A percentile compares a stretch with the other conserved stretches of the same genome.
phyloP scores from a whole-genome alignment of 768 basidiomycete genomes.

The Filobasidium wieringae region DNA sequence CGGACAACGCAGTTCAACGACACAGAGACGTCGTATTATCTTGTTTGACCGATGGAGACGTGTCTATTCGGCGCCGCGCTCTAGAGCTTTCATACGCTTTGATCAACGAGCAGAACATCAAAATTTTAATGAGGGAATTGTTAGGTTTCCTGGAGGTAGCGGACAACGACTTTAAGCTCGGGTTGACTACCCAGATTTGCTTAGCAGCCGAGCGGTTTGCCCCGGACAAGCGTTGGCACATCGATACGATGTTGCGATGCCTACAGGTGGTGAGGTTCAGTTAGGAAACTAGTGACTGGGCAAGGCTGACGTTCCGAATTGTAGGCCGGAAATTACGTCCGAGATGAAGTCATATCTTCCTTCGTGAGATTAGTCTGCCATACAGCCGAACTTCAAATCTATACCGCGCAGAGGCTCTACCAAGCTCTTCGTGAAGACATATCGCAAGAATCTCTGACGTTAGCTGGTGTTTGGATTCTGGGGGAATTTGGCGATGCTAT shows the following conservation, averaged over 20 bases:
- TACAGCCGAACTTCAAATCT: constrained; percentile 90
- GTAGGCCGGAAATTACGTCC: constrained; percentile 93
- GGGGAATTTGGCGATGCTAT: constrained; percentile 92
- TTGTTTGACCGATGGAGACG: constrained; percentile 96
- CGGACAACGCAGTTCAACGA: constrained; percentile 94
- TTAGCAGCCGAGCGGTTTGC: constrained; percentile 92
- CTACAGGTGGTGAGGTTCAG: constrained; percentile 60
- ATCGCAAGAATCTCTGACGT: constrained; percentile 88
- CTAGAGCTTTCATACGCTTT: constrained; percentile 94
- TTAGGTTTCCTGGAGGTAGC: constrained; percentile 95
- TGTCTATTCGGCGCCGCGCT: constrained; percentile 91
- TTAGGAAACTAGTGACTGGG: neutral
- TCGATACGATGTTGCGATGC: constrained; percentile 87
- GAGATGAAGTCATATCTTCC: constrained; percentile 86
- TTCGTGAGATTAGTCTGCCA: constrained; percentile 94
- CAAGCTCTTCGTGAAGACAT: constrained; percentile 76
- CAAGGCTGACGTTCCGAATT: neutral
- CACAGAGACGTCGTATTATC: constrained; percentile 98
- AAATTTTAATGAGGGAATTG: constrained; percentile 79
- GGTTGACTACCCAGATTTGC: constrained; percentile 94
- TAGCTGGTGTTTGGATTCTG: constrained; percentile 87
- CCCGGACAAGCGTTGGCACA: constrained; percentile 97
- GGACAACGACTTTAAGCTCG: constrained; percentile 96
- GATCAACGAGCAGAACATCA: constrained; percentile 88
- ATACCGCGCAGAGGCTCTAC: constrained; percentile 85